These are phyloP conservation scores for Polyplosphaeria fusca DNA, from an alignment of 495 filamentous ascomycete genomes.

Conservation along the genomic window DNA sequence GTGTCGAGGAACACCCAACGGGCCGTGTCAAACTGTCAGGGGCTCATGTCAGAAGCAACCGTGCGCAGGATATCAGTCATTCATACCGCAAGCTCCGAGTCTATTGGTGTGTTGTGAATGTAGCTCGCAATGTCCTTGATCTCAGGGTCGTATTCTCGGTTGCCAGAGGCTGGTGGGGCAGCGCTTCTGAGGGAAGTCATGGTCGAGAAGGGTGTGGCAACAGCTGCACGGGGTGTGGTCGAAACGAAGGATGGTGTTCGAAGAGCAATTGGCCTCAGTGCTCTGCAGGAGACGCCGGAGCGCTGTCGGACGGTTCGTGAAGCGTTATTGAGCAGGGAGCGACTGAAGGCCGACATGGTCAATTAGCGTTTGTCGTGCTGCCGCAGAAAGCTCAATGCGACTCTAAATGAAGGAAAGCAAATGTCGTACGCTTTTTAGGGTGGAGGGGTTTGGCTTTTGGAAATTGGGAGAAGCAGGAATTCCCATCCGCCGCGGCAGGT, in stretches of 20 bases:
- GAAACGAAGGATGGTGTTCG: conserved; percentile 20
- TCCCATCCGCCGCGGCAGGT: too few species aligned
- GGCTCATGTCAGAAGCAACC: too few species aligned
- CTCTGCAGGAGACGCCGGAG: conserved; percentile 23
- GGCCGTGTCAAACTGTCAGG: conserved; percentile 81
- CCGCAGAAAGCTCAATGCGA: conserved; percentile 18
- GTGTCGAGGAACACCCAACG: conserved; percentile 71
- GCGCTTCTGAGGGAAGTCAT: conserved; percentile 54
- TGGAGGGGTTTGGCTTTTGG: not conserved
- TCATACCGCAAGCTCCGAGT: conserved; percentile 87
- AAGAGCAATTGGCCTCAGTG: conserved; percentile 30
- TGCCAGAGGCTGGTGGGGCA: conserved; percentile 48
- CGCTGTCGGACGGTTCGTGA: conserved; percentile 35
- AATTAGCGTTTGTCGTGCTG: conserved; percentile 30
- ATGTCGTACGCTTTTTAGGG: conserved; percentile 26
- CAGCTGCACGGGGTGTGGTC: conserved; percentile 22
- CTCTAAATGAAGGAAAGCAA: conserved; percentile 13
- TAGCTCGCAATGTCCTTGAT: conserved; percentile 92
- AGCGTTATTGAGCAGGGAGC: conserved; percentile 34
- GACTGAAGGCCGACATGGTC: conserved; percentile 39
- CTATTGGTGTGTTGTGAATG: conserved; percentile 84
- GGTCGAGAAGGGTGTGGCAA: conserved; percentile 53
- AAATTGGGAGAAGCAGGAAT: too few species aligned
- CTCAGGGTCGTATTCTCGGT: conserved; percentile 75
- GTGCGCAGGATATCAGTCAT: not conserved